Percentiles rank a stretch among this genome's conserved stretches.
These are phyloP conservation scores for Phialophora expanda DNA, from an alignment of 2,329 filamentous ascomycete genomes.

Conservation along the genomic window DNA sequence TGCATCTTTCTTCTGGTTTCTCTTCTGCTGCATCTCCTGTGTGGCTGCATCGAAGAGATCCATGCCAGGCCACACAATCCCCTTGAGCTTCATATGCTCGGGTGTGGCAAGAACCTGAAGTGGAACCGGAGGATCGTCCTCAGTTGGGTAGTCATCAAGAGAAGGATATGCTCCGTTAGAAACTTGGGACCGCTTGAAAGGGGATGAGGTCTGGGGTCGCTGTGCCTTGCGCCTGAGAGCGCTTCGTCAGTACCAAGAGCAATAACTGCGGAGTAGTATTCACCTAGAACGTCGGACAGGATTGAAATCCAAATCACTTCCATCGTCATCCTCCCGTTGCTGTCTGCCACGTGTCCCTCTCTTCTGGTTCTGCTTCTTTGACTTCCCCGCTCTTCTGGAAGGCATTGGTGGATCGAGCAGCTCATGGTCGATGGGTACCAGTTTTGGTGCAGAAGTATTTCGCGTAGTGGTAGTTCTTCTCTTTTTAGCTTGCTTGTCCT, in stretches of 20 bases:
- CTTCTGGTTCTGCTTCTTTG: conserved; percentile 22
- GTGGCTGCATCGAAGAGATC: conserved; percentile 59
- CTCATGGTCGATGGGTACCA: conserved; percentile 1
- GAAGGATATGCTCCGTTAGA: conserved; percentile 12
- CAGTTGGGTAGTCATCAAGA: conserved; percentile 21
- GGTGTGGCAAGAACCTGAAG: conserved; percentile 31
- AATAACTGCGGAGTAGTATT: background rate
- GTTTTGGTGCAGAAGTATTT: conserved; percentile 22
- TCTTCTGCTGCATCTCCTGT: conserved; percentile 54
- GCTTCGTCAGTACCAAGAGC: conserved; percentile 6
- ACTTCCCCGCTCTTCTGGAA: conserved; percentile 11
- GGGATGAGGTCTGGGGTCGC: conserved; percentile 17
- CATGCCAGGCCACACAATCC: conserved; percentile 58
- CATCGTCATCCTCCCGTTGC: conserved; percentile 22
- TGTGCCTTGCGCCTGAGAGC: conserved; percentile 20
- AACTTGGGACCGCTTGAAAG: conserved; percentile 16
- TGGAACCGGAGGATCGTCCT: conserved; percentile 8
- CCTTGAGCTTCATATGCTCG: conserved; percentile 52
- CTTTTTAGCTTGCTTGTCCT: conserved; percentile 62
- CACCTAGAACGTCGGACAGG: conserved; percentile 32
- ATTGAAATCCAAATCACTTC: conserved; percentile 36
- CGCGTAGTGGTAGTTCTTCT: conserved; percentile 23
- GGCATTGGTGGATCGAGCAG: conserved; percentile 20
- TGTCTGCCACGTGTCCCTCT: conserved; percentile 20
- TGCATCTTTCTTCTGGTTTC: conserved; percentile 59